Evolutionary conservation across 805 yeast species (phyloP).

Genomic region (Candida stauntonica): DNA sequence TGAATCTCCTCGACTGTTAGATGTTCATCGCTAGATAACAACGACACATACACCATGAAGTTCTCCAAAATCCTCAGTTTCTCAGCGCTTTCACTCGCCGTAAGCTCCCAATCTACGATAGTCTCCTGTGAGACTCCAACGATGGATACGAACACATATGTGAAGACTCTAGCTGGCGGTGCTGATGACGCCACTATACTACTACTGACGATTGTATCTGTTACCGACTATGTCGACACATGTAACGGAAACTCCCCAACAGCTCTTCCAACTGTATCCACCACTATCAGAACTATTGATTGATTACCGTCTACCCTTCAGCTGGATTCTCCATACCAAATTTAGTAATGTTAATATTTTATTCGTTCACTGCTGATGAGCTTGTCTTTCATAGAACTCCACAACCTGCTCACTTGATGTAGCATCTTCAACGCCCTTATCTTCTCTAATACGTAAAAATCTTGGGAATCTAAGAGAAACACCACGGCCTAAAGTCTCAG

Average conservation of each 20-base stretch:
- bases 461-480: slow-evolving; percentile 87
- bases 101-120: slow-evolving; percentile 2
- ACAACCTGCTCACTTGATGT: slow-evolving; percentile 80
- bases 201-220: slow-evolving; percentile 5
- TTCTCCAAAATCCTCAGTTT: slow-evolving; percentile 1
- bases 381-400: slow-evolving; percentile 78
- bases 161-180: slow-evolving; percentile 1
- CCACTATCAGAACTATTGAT: slow-evolving; percentile 1
- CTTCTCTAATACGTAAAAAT: slow-evolving; percentile 78
- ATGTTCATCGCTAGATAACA: background rate
- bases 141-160: slow-evolving; percentile 2
- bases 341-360: too few species aligned
- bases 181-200: slow-evolving; percentile 1
- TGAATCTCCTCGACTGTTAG: too few species aligned
- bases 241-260: slow-evolving; percentile 11
- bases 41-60: slow-evolving; percentile 1
- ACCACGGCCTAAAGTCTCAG: slow-evolving; percentile 69
- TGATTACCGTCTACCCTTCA: background rate
- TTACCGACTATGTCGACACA: slow-evolving; percentile 12
- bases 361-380: slow-evolving; percentile 11
- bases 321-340: background rate
- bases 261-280: background rate
- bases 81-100: background rate
- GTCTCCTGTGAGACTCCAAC: slow-evolving; percentile 8
- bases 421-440: slow-evolving; percentile 80